Percentiles rank a stretch among this genome's conserved stretches.
Evolutionary conservation across 164 flowering plant genomes (phyloP).

Genomic region (Vitis rupestris): DNA sequence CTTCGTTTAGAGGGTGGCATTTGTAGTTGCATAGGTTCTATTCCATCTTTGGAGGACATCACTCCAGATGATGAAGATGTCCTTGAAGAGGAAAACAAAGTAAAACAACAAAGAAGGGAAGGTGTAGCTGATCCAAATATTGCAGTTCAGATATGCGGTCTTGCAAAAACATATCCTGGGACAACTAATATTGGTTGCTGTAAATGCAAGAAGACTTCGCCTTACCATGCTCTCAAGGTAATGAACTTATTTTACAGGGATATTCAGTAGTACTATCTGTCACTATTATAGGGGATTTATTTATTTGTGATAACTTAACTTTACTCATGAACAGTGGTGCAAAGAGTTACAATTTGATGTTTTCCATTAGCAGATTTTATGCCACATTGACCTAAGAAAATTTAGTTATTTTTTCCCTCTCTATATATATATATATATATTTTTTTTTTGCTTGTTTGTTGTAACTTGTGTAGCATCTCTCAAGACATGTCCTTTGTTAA

Average conservation of each 20-base stretch:
- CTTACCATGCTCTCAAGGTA: constrained; percentile 94
- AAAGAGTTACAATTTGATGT: not conserved
- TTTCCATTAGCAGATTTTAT: not conserved
- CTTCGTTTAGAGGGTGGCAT: constrained; percentile 65
- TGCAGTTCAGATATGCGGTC: constrained; percentile 94
- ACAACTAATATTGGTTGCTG: constrained; percentile 63
- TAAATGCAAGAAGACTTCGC: constrained; percentile 62
- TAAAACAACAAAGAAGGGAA: constrained; percentile 59
- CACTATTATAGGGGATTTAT: too few species aligned
- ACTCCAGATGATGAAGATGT: constrained; percentile 90
- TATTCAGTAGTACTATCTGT: too few species aligned
- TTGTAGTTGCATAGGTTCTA: constrained; percentile 65
- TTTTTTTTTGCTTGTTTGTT: too few species aligned
- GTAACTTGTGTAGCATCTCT: too few species aligned
- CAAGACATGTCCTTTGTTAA: too few species aligned
- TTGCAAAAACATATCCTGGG: constrained; percentile 81
- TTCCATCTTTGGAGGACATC: constrained; percentile 48
- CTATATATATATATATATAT: not conserved
- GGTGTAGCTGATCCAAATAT: constrained; percentile 51
- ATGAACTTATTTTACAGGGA: not conserved
- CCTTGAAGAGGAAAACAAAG: constrained; percentile 72
- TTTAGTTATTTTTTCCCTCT: not conserved
- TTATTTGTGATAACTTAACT: too few species aligned
- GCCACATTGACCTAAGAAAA: not conserved
- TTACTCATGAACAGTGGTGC: not conserved